These are phyloP conservation scores for Akanthomyces dipterigenus DNA, from an alignment of 2,329 filamentous ascomycete genomes.

Conservation along the genomic window DNA sequence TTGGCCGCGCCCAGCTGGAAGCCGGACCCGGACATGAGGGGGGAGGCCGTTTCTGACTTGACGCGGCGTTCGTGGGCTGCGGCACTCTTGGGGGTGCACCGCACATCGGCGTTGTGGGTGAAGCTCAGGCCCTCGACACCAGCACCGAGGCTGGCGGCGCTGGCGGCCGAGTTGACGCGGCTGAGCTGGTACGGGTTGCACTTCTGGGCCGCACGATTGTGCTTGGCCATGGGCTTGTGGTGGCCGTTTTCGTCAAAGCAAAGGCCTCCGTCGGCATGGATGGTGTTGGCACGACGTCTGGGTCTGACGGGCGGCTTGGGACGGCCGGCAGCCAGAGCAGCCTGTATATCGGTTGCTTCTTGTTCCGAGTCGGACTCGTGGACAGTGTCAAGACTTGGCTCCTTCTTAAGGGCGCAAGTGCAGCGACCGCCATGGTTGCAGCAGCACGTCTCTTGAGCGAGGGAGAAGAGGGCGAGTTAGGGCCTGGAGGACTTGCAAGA, in stretches of 20 bases:
- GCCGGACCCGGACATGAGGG: constrained; percentile 43
- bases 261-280: constrained; percentile 53
- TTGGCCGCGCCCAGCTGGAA: constrained; percentile 48
- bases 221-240: constrained; percentile 56
- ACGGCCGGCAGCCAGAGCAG: constrained; percentile 23
- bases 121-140: constrained; percentile 35
- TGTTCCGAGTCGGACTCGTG: constrained; percentile 57
- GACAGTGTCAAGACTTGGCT: constrained; percentile 52
- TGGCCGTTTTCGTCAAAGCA: constrained; percentile 58
- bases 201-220: constrained; percentile 54
- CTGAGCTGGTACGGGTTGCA: constrained; percentile 55
- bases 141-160: constrained; percentile 42
- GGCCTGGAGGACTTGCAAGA: background rate
- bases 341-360: constrained; percentile 26
- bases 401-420: constrained; percentile 59
- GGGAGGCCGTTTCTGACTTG: constrained; percentile 57
- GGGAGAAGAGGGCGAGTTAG: constrained; percentile 13
- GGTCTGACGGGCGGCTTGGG: constrained; percentile 36
- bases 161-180: constrained; percentile 51
- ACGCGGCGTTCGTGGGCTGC: constrained; percentile 43
- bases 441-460: constrained; percentile 55
- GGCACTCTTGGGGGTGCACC: constrained; percentile 28
- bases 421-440: constrained; percentile 64
- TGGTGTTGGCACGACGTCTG: constrained; percentile 53
- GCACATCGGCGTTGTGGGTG: constrained; percentile 29